Evolutionary conservation across 345 rosid genomes (phyloP).

Genomic region (Ceriops decandra): DNA sequence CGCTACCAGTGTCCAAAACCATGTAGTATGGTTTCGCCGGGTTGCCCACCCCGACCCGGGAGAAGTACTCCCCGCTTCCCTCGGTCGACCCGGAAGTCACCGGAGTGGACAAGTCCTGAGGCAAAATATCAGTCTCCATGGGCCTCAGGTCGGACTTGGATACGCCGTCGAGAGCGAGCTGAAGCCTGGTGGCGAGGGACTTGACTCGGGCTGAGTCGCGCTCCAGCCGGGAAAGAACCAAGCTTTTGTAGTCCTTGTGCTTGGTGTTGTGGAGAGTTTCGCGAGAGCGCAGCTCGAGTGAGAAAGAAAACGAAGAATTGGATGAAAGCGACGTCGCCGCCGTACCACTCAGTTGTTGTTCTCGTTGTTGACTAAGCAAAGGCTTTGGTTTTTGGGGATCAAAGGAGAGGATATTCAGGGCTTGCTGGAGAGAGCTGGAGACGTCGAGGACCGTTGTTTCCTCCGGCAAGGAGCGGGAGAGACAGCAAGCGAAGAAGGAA

Average conservation of each 20-base stretch:
- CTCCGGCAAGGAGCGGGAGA: slow-evolving; percentile 35
- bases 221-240: slow-evolving; percentile 56
- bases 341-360: neutral
- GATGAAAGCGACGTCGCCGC: neutral
- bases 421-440: slow-evolving; percentile 45
- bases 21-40: slow-evolving; percentile 60
- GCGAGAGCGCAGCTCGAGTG: slow-evolving; percentile 60
- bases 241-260: slow-evolving; percentile 53
- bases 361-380: neutral
- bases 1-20: slow-evolving; percentile 86
- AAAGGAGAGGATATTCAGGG: slow-evolving; percentile 41
- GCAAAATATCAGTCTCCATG: slow-evolving; percentile 28
- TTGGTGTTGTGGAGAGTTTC: slow-evolving; percentile 40
- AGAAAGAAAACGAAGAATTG: slow-evolving; percentile 34
- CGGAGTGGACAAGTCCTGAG: slow-evolving; percentile 60
- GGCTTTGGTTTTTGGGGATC: slow-evolving; percentile 27
- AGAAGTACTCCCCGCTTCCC: slow-evolving; percentile 95
- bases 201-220: slow-evolving; percentile 75
- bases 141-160: slow-evolving; percentile 56
- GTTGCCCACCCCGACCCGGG: slow-evolving; percentile 68
- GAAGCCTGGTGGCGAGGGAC: slow-evolving; percentile 38
- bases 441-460: slow-evolving; percentile 41
- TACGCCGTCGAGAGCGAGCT: slow-evolving; percentile 43
- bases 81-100: slow-evolving; percentile 67
- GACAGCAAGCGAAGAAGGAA: slow-evolving; percentile 8